Conservation (phyloP, 1,284 basidiomycete species). For the Rhodotorula sp. region DNA sequence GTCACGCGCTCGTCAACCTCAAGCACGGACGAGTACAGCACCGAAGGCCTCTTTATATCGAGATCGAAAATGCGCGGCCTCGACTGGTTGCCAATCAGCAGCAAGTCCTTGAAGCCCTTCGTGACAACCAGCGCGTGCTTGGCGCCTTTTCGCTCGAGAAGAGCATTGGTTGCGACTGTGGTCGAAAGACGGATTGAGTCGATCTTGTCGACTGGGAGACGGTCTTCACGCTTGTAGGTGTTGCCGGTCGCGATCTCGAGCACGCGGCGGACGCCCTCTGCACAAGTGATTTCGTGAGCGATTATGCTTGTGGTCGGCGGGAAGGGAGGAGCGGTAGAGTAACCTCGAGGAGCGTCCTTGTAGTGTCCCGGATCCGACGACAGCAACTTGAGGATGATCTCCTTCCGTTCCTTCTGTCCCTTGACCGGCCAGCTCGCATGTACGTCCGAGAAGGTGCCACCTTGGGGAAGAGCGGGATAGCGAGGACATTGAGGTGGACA, state of each 20-base stretch:
- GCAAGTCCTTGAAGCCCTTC: slow-evolving; percentile 65
- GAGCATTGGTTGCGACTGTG: slow-evolving; percentile 95
- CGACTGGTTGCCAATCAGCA: slow-evolving; percentile 70
- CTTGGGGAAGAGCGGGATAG: slow-evolving; percentile 39
- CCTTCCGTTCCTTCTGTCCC: slow-evolving; percentile 25
- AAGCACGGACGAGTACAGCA: slow-evolving; percentile 75
- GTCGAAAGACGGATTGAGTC: slow-evolving; percentile 82
- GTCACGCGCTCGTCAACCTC: slow-evolving; percentile 95
- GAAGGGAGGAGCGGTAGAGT: neutral
- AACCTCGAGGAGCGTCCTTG: slow-evolving; percentile 68
- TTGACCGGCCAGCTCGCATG: slow-evolving; percentile 36
- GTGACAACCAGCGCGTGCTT: slow-evolving; percentile 89
- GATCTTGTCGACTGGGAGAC: slow-evolving; percentile 79
- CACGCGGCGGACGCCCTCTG: slow-evolving; percentile 82
- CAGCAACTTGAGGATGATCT: slow-evolving; percentile 52
- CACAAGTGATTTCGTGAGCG: neutral
- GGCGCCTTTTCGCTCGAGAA: slow-evolving; percentile 90
- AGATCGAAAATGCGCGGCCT: slow-evolving; percentile 25
- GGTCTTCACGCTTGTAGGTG: slow-evolving; percentile 63
- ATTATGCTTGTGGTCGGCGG: neutral
- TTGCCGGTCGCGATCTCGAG: slow-evolving; percentile 72
- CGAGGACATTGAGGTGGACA: slow-evolving; percentile 8
- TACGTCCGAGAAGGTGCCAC: slow-evolving; percentile 49
- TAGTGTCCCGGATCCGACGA: slow-evolving; percentile 69
- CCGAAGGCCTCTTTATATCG: slow-evolving; percentile 56